phyloP scores from a whole-genome alignment of 1,284 basidiomycete genomes.

The Jaminaea rosea region DNA sequence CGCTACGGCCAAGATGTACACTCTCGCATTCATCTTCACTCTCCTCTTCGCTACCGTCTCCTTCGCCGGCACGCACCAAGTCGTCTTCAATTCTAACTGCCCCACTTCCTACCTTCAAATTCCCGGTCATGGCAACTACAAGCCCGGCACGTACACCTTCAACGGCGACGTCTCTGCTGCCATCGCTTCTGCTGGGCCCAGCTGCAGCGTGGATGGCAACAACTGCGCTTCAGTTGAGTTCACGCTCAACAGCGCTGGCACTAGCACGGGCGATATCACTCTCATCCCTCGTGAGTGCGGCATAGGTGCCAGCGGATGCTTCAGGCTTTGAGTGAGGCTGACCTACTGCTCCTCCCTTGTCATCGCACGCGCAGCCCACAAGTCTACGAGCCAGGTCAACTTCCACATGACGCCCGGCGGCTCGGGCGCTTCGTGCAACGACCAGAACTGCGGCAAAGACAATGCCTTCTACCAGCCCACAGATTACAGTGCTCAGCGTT shows the following conservation, averaged over 20 bases:
- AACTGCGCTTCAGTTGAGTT: slow-evolving; percentile 10
- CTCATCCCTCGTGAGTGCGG: slow-evolving; percentile 1
- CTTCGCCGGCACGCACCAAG: neutral
- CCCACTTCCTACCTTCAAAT: slow-evolving; percentile 3
- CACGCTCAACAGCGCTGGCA: slow-evolving; percentile 2
- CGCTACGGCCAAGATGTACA: neutral
- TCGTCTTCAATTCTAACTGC: slow-evolving; percentile 1
- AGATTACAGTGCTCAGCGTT: slow-evolving; percentile 11
- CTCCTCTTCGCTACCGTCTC: neutral
- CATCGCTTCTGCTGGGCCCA: slow-evolving; percentile 6
- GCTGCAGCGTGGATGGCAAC: neutral
- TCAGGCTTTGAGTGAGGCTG: neutral
- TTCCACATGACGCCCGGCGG: slow-evolving; percentile 3
- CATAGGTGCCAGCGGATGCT: neutral
- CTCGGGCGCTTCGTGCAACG: slow-evolving; percentile 8
- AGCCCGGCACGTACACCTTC: slow-evolving; percentile 4
- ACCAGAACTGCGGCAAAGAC: slow-evolving; percentile 9
- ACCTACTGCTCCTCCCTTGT: too few species aligned
- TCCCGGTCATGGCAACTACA: slow-evolving; percentile 4
- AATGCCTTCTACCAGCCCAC: slow-evolving; percentile 9
- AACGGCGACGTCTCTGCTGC: slow-evolving; percentile 2
- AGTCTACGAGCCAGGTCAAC: neutral
- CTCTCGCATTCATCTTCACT: neutral
- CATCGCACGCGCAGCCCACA: slow-evolving; percentile 1
- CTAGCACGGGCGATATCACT: slow-evolving; percentile 8